Conservation (phyloP, 2,329 filamentous ascomycete species). For the Didymella sp. region DNA sequence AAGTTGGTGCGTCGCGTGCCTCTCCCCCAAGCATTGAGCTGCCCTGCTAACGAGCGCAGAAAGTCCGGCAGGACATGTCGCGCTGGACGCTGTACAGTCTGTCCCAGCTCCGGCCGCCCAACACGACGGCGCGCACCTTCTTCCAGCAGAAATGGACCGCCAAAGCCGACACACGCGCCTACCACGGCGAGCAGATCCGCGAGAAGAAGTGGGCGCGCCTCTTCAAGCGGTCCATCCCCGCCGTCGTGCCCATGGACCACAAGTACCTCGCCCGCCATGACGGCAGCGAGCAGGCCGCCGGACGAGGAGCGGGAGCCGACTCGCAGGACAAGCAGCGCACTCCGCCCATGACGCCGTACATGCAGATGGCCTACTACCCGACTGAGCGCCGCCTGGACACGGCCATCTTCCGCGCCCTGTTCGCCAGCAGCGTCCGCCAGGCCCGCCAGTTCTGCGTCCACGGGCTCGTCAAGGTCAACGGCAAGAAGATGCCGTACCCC, state of each 20-base stretch:
- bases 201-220: conserved; percentile 95
- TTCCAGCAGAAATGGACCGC: conserved; percentile 99
- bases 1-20: conserved; percentile 59
- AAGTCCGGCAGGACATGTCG: conserved; percentile 95
- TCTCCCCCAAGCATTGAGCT: background rate
- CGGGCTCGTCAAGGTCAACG: conserved; percentile 93
- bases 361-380: conserved; percentile 94
- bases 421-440: conserved; percentile 91
- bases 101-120: conserved; percentile 59
- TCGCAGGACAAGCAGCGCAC: conserved; percentile 22
- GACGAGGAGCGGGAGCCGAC: conserved; percentile 75
- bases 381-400: conserved; percentile 90
- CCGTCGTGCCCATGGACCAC: conserved; percentile 85
- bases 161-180: conserved; percentile 82
- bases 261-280: conserved; percentile 79
- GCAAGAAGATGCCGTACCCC: conserved; percentile 93
- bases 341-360: conserved; percentile 75
- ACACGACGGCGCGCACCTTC: conserved; percentile 64
- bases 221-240: conserved; percentile 81
- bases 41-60: conserved; percentile 60
- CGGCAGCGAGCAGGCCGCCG: conserved; percentile 81
- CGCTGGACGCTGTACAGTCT: conserved; percentile 97
- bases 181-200: conserved; percentile 93
- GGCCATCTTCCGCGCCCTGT: conserved; percentile 91
- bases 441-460: conserved; percentile 94